Conservation (phyloP, 2,329 filamentous ascomycete genomes). For the Penicillium sp. region DNA sequence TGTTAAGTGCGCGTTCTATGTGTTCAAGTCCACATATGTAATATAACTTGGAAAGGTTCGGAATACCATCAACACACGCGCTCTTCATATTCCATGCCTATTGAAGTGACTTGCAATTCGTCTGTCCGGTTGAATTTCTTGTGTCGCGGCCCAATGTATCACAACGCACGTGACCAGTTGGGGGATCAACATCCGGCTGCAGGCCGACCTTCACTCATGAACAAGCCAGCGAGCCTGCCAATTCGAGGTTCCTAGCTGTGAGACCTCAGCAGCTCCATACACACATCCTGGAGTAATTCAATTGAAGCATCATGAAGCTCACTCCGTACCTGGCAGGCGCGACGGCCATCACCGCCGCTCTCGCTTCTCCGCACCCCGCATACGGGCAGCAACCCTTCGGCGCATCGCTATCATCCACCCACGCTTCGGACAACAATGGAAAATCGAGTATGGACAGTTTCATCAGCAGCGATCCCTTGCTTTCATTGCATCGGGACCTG, state of each 20-base stretch:
- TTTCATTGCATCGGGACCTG: constrained; percentile 71
- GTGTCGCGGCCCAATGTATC: background rate
- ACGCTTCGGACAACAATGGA: background rate
- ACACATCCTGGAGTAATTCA: background rate
- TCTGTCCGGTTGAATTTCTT: background rate
- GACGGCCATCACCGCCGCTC: constrained; percentile 16
- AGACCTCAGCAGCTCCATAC: background rate
- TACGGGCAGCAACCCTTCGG: constrained; percentile 18
- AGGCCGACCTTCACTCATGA: background rate
- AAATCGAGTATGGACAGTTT: constrained; percentile 29
- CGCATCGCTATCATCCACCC: background rate
- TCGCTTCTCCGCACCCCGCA: constrained; percentile 31
- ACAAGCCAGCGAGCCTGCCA: background rate
- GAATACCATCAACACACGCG: background rate
- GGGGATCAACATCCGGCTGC: background rate
- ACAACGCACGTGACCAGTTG: constrained; percentile 1
- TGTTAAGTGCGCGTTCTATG: background rate
- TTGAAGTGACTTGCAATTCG: background rate
- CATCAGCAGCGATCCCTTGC: constrained; percentile 49
- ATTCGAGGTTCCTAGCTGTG: background rate
- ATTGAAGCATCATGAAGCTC: constrained; percentile 17
- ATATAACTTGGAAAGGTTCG: background rate
- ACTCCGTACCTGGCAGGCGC: constrained; percentile 18
- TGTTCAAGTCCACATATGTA: background rate
- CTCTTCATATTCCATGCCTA: background rate